Evolutionary conservation across 2,329 filamentous ascomycete species (phyloP).

Genomic region (Ceratocystis lukuohia): DNA sequence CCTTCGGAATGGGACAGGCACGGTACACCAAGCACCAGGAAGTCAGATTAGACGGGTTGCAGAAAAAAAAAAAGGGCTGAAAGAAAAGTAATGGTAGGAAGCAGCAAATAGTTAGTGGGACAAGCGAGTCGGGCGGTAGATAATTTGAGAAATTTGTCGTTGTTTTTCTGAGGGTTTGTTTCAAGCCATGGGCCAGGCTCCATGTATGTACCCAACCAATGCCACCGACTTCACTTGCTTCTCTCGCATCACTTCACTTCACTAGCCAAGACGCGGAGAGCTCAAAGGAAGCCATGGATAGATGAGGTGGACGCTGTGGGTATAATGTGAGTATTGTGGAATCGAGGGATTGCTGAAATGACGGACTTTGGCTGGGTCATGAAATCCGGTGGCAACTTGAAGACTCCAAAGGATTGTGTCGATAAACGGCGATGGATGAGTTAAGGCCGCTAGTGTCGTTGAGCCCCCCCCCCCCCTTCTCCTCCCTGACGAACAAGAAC

Average conservation of each 20-base stretch:
- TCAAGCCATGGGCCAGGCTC: not conserved
- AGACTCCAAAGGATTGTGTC: not conserved
- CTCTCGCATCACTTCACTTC: not conserved
- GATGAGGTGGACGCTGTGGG: not conserved
- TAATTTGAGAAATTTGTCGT: not conserved
- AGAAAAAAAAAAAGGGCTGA: not conserved
- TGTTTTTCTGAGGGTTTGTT: not conserved
- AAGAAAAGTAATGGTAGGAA: not conserved
- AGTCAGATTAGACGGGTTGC: not conserved
- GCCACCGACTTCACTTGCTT: not conserved
- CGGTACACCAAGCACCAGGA: not conserved
- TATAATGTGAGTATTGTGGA: not conserved
- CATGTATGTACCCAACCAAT: not conserved
- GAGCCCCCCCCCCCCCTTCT: not conserved
- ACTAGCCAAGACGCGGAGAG: not conserved
- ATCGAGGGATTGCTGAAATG: not conserved
- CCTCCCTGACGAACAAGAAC: not conserved
- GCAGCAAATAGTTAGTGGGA: not conserved
- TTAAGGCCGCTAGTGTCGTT: slow-evolving; percentile 1
- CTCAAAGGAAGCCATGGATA: not conserved
- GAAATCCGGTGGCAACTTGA: not conserved
- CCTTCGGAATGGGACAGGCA: not conserved
- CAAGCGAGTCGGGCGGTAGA: not conserved
- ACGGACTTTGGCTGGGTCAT: not conserved
- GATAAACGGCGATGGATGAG: not conserved